Percentiles rank a stretch among this genome's conserved stretches.
Conservation (phyloP, 2,329 filamentous ascomycete genomes). For the Neopestalotiopsis clavispora region DNA sequence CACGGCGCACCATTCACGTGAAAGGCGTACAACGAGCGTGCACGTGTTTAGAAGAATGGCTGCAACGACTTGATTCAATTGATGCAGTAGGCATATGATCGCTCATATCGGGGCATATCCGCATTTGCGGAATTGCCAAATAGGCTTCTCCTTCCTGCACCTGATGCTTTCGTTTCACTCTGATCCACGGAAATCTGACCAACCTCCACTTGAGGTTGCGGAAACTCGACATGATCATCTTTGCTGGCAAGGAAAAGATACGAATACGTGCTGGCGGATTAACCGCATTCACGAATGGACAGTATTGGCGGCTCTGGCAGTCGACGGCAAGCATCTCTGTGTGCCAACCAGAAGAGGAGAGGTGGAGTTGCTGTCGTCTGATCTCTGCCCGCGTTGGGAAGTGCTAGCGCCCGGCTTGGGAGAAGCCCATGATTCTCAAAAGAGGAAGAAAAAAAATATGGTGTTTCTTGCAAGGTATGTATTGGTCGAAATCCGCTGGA, state of each 20-base stretch:
- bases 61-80: no score
- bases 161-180: neutral
- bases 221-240: neutral
- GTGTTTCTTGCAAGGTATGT: neutral
- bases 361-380: conserved; percentile 7
- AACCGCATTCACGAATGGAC: neutral
- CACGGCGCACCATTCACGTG: no score
- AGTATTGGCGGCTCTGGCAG: neutral
- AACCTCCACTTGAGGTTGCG: neutral
- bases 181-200: neutral
- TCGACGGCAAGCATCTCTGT: neutral
- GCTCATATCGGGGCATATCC: no score
- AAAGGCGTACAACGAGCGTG: no score
- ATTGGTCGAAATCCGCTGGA: neutral
- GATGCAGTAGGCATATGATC: no score
- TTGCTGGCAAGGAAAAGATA: neutral
- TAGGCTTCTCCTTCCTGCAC: no score
- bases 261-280: neutral
- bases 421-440: neutral
- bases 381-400: neutral
- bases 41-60: no score
- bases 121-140: no score
- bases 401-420: neutral
- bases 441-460: neutral
- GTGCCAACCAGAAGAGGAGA: neutral